A percentile compares a stretch with the other conserved stretches of the same genome.
phyloP scores from a whole-genome alignment of 108 stramenopile genomes.

The Nannochloropsis salina region DNA sequence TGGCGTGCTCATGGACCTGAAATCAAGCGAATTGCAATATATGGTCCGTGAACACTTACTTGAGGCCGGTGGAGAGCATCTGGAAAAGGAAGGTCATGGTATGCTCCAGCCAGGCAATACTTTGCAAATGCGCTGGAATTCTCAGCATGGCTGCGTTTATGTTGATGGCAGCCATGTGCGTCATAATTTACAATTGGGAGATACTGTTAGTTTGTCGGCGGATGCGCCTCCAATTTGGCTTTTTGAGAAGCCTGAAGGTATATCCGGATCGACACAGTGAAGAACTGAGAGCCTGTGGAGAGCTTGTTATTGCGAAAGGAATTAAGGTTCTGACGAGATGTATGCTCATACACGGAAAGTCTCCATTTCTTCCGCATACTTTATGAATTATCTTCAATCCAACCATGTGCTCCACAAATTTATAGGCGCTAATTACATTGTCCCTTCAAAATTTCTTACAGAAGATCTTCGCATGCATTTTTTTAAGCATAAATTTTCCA shows the following conservation, averaged over 20 bases:
- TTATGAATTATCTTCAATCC: too few species aligned
- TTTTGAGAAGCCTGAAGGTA: slow-evolving; percentile 46
- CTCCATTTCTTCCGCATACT: too few species aligned
- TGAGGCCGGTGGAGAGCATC: slow-evolving; percentile 62
- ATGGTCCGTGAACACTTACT: slow-evolving; percentile 84
- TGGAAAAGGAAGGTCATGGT: slow-evolving; percentile 63
- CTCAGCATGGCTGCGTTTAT: slow-evolving; percentile 66
- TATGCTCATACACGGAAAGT: too few species aligned
- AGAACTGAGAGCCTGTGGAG: neutral
- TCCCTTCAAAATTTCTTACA: too few species aligned
- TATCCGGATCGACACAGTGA: neutral
- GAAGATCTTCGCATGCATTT: too few species aligned
- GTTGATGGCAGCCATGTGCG: slow-evolving; percentile 81
- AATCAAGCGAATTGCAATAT: slow-evolving; percentile 23
- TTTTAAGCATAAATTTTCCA: too few species aligned
- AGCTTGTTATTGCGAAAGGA: too few species aligned
- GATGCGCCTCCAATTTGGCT: slow-evolving; percentile 74
- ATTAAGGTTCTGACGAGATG: too few species aligned
- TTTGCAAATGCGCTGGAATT: slow-evolving; percentile 87
- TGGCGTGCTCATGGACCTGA: slow-evolving; percentile 65
- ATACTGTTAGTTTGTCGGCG: slow-evolving; percentile 77
- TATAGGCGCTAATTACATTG: too few species aligned
- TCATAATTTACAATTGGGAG: slow-evolving; percentile 84
- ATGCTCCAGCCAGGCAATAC: slow-evolving; percentile 63
- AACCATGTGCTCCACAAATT: too few species aligned